Base-by-base conservation (phyloP, 495 filamentous ascomycete species). In the Podospora didyma region DNA sequence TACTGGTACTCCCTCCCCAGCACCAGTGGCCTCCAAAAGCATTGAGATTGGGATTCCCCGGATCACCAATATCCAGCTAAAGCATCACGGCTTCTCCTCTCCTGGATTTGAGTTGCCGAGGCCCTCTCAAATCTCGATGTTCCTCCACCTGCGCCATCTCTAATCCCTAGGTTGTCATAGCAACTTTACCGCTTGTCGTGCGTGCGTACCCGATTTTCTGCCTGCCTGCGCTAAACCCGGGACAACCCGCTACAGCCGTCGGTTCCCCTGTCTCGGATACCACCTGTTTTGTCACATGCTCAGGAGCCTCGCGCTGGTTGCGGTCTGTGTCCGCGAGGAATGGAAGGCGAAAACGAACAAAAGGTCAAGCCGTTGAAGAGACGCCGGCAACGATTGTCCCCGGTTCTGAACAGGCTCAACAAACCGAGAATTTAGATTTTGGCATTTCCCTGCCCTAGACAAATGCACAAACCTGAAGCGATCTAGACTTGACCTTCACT, bases 111-210 rank as follows among this genome's bases (percentile, higher is more conserved):
- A 19, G 41, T 26, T 57, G 52, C 62, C 62, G 62, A 64, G 62
- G 62, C 55, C 51, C 45, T 54, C 21, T 35, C 37, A 44, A 53
- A 54, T 61, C 39, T 9, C 26, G 26, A 31, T 31, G 9, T 31
- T 42, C n/a, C 39, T 42, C 39, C 39, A 42, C 39, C n/a, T 17
- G 5, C 14, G 39, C 39, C 39, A 42, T 17, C 14, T 14, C 39
- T 14, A 42, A 16, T 17, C 5, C 12, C 44, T 28, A 28, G 46
- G 64, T 63, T 66, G 64, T 53, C 58, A 59, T 58, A 49, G 58
- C 61, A 61, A 63, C 64, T 44, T 26, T 31, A 44, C 28, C 39
- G 12, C 14, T 42, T 42, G 12, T 42, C 14, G 14, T 17, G 39
- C 39, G 14, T 35, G n/a, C n/a, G n/a, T n/a, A n/a, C n/a, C n/a